A percentile compares a stretch with the other conserved stretches of the same genome.
These are phyloP conservation scores for Agaricales sp. DNA, from an alignment of 1,284 basidiomycete species.

Conservation along the genomic window DNA sequence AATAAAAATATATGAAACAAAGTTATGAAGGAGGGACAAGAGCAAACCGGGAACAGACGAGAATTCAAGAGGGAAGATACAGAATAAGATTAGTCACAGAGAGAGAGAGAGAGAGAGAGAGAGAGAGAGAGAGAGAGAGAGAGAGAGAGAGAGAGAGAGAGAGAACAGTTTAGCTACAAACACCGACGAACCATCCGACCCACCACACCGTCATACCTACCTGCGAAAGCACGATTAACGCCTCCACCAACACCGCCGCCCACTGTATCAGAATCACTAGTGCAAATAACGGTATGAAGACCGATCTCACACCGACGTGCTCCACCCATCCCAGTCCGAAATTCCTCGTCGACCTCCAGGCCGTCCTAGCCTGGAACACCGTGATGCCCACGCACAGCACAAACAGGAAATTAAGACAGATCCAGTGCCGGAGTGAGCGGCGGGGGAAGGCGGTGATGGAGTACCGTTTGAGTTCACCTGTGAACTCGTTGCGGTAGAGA, in stretches of 20 bases:
- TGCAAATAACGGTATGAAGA: constrained; percentile 49
- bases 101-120: no score
- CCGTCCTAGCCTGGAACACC: constrained; percentile 43
- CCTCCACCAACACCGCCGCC: constrained; percentile 46
- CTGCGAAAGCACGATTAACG: constrained; percentile 42
- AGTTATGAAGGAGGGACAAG: no score
- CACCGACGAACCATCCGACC: constrained; percentile 52
- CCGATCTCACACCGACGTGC: constrained; percentile 48
- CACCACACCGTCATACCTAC: constrained; percentile 55
- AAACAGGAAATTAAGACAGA: constrained; percentile 44
- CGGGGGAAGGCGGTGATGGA: constrained; percentile 44
- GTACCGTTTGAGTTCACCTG: constrained; percentile 61
- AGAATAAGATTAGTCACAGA: no score
- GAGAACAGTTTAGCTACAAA: constrained; percentile 32
- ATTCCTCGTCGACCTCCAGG: constrained; percentile 35
- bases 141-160: no score
- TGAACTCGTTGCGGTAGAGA: constrained; percentile 72
- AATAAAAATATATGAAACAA: no score
- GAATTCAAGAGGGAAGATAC: no score
- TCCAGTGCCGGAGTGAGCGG: constrained; percentile 58
- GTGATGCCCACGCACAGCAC: constrained; percentile 31
- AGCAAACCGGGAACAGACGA: no score
- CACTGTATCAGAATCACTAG: constrained; percentile 49
- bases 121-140: no score
- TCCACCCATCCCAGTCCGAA: constrained; percentile 46